phyloP scores from a whole-genome alignment of 2,329 filamentous ascomycete species.

The Penicillium sp. region DNA sequence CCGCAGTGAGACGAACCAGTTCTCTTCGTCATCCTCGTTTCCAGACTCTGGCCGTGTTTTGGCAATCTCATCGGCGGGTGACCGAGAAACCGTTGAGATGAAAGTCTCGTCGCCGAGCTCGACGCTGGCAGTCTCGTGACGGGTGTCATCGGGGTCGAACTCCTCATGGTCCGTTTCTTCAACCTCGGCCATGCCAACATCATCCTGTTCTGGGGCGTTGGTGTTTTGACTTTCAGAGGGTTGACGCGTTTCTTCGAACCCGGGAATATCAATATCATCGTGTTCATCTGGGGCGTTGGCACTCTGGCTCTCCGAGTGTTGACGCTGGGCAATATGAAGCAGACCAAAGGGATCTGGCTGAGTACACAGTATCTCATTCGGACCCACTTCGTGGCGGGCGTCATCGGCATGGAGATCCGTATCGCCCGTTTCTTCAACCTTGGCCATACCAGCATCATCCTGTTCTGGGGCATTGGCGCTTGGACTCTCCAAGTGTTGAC shows the following conservation, averaged over 20 bases:
- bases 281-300: too few species aligned
- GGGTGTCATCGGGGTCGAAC: constrained; percentile 15
- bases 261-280: too few species aligned
- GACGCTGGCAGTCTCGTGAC: constrained; percentile 39
- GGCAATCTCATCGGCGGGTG: neutral
- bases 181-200: constrained; percentile 5
- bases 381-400: constrained; percentile 27
- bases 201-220: neutral
- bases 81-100: constrained; percentile 3
- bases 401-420: constrained; percentile 15
- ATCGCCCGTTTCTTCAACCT: constrained; percentile 12
- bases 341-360: too few species aligned
- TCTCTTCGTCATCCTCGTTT: constrained; percentile 21
- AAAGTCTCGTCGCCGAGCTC: constrained; percentile 37
- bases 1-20: constrained; percentile 35
- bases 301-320: too few species aligned
- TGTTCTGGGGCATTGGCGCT: neutral
- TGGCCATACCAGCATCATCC: neutral
- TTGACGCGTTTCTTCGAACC: too few species aligned
- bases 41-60: constrained; percentile 9
- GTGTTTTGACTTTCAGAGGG: neutral
- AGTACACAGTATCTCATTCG: too few species aligned
- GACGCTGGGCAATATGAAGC: too few species aligned
- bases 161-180: constrained; percentile 15
- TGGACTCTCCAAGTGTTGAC: neutral